A percentile compares a stretch with the other conserved stretches of the same genome.
Conservation (phyloP, 306 rosid genomes). For the Morella rubra region DNA sequence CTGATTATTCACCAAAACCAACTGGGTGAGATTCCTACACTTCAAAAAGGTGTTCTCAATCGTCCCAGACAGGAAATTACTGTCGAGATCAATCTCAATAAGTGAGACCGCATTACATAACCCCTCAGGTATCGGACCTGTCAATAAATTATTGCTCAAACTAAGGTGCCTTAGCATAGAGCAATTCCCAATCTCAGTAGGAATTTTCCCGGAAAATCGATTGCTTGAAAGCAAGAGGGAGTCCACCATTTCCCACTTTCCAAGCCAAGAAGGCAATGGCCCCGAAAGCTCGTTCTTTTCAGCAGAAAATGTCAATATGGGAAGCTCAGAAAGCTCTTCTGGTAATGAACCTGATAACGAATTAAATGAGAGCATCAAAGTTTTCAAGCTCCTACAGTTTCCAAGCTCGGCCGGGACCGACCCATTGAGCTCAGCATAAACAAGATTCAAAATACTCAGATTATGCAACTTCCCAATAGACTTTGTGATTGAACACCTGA, state of each 20-base stretch:
- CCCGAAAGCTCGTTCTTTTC: constrained; percentile 87
- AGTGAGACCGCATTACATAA: constrained; percentile 75
- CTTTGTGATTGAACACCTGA: constrained; percentile 76
- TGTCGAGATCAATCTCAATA: constrained; percentile 66
- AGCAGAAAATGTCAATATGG: constrained; percentile 65
- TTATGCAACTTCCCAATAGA: constrained; percentile 68
- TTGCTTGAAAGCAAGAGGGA: constrained; percentile 68
- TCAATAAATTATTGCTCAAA: constrained; percentile 69
- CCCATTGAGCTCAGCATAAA: constrained; percentile 69
- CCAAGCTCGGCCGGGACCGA: constrained; percentile 84
- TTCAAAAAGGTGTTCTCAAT: constrained; percentile 55
- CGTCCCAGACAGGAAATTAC: constrained; percentile 64
- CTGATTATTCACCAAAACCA: constrained; percentile 66
- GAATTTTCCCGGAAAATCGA: constrained; percentile 66
- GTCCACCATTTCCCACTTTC: constrained; percentile 56
- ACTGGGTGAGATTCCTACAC: constrained; percentile 69
- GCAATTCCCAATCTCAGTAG: constrained; percentile 88
- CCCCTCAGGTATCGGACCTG: constrained; percentile 69
- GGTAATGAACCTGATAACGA: constrained; percentile 79
- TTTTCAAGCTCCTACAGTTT: constrained; percentile 54
- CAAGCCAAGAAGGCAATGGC: constrained; percentile 80
- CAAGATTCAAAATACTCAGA: constrained; percentile 57
- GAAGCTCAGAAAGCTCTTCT: constrained; percentile 78
- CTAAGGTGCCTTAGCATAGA: constrained; percentile 59
- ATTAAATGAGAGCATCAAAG: constrained; percentile 78